Percentiles rank a stretch among this genome's conserved stretches.
phyloP scores from a whole-genome alignment of 805 yeast genomes.

The Wickerhamomyces bovis region DNA sequence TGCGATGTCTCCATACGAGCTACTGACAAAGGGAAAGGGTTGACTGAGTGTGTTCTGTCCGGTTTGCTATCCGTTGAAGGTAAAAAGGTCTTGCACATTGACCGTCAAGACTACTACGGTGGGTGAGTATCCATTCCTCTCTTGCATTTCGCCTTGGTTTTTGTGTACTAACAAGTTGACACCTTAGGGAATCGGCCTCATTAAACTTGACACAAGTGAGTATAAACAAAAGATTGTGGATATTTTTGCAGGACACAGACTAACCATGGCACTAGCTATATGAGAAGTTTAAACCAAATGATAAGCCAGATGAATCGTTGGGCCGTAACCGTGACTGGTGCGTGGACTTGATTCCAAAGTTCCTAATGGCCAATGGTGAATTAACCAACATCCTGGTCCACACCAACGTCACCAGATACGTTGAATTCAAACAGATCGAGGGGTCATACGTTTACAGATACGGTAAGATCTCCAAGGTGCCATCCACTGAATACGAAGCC shows the following conservation, averaged over 20 bases:
- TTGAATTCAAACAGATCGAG: slow-evolving; percentile 94
- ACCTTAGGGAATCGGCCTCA: slow-evolving; percentile 64
- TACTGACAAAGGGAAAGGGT: slow-evolving; percentile 43
- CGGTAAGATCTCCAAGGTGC: slow-evolving; percentile 92
- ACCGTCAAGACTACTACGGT: slow-evolving; percentile 94
- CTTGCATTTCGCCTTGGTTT: background rate
- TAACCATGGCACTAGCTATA: slow-evolving; percentile 43
- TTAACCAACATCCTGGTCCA: slow-evolving; percentile 91
- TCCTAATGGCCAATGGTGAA: slow-evolving; percentile 96
- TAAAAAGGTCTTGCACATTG: slow-evolving; percentile 93
- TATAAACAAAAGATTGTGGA: background rate
- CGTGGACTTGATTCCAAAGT: slow-evolving; percentile 94
- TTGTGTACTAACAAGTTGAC: background rate
- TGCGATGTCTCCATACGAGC: background rate
- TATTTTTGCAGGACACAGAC: background rate
- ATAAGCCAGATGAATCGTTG: slow-evolving; percentile 56
- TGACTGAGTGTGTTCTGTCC: slow-evolving; percentile 92
- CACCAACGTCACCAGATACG: slow-evolving; percentile 92
- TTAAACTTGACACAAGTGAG: slow-evolving; percentile 55
- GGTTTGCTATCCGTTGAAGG: slow-evolving; percentile 97
- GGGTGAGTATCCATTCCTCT: slow-evolving; percentile 33
- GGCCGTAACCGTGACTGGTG: slow-evolving; percentile 98
- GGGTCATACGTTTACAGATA: slow-evolving; percentile 86
- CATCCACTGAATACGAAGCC: slow-evolving; percentile 88
- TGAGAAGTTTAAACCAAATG: slow-evolving; percentile 76